Percentiles rank a stretch among this genome's conserved stretches.
Conservation (phyloP, 1,139 yeast genomes). For the Pichia sp. region DNA sequence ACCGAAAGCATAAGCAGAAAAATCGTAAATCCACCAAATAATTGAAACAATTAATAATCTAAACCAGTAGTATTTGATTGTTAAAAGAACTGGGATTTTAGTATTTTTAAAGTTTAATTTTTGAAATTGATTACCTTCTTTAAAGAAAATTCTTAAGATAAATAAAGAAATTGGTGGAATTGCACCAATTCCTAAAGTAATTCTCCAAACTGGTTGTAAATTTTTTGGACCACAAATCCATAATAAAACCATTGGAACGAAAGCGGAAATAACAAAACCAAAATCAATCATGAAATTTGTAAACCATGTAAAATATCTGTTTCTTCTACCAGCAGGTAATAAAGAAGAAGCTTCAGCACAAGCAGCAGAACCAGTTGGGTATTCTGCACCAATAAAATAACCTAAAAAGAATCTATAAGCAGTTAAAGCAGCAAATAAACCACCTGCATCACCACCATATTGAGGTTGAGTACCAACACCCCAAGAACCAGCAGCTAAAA, state of each 20-base stretch:
- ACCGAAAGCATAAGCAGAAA: conserved; percentile 82
- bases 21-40: conserved; percentile 90
- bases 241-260: conserved; percentile 78
- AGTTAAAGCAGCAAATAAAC: conserved; percentile 76
- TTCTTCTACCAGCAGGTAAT: conserved; percentile 75
- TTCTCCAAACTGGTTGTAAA: conserved; percentile 82
- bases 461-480: conserved; percentile 46
- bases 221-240: conserved; percentile 75
- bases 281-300: conserved; percentile 83
- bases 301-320: conserved; percentile 83
- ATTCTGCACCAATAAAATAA: conserved; percentile 80
- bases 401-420: conserved; percentile 84
- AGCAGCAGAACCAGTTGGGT: conserved; percentile 89
- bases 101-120: conserved; percentile 65
- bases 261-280: conserved; percentile 80
- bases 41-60: conserved; percentile 64
- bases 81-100: conserved; percentile 59
- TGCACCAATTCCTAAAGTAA: conserved; percentile 90
- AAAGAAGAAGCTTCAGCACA: conserved; percentile 86
- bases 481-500: conserved; percentile 83
- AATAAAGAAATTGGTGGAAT: conserved; percentile 77
- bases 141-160: conserved; percentile 66
- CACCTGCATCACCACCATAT: conserved; percentile 45
- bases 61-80: conserved; percentile 79
- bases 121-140: conserved; percentile 65